phyloP scores from a whole-genome alignment of 345 rosid species.

The Excoecaria agallocha region DNA sequence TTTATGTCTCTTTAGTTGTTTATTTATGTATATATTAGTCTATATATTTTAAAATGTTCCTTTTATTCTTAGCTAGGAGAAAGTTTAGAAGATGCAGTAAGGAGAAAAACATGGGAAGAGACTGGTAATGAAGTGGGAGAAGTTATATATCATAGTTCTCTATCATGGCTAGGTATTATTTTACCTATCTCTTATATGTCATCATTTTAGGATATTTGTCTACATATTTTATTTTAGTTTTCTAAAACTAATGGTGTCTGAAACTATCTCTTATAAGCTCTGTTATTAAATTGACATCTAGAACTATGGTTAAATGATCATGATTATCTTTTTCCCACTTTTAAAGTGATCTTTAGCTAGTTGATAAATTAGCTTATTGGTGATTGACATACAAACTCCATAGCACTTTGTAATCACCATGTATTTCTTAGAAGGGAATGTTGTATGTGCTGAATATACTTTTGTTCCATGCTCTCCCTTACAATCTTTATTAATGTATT shows the following conservation, averaged over 20 bases:
- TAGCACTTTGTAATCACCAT: not conserved
- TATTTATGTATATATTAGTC: not conserved
- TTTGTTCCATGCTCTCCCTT: slow-evolving; percentile 6
- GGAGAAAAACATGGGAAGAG: slow-evolving; percentile 94
- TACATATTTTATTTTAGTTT: no score
- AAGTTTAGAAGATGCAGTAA: slow-evolving; percentile 97
- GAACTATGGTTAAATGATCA: not conserved
- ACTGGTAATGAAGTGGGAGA: slow-evolving; percentile 93
- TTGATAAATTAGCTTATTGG: not conserved
- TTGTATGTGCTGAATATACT: not conserved
- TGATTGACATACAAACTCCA: not conserved
- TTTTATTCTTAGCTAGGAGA: slow-evolving; percentile 75
- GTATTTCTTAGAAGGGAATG: not conserved
- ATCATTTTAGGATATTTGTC: no score
- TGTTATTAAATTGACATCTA: not conserved
- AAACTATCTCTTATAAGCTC: no score
- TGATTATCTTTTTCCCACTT: not conserved
- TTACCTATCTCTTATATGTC: not conserved
- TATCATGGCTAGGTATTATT: slow-evolving; percentile 91
- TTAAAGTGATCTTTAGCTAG: not conserved
- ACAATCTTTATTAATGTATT: not conserved
- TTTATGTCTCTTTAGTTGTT: not conserved
- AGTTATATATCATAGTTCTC: slow-evolving; percentile 91
- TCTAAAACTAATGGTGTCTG: no score
- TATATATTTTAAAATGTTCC: slow-evolving; percentile 8